Evolutionary conservation across 805 yeast genomes (phyloP), one percentile per base, ranked within the genome.

Genomic region (Clavispora asparagi): DNA sequence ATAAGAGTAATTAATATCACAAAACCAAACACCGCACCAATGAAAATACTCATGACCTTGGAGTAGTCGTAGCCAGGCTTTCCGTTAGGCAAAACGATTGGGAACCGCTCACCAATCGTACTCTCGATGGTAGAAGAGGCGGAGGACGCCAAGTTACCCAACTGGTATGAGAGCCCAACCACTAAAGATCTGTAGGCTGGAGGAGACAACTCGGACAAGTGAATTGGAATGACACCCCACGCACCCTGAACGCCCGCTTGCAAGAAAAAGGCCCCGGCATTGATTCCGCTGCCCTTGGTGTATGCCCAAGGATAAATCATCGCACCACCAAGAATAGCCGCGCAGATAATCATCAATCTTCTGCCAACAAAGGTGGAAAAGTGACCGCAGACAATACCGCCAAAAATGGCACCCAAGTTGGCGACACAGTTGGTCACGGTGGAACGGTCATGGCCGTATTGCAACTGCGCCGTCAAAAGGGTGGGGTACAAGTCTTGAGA

Each of bases 121-220:
- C 87, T 69, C 62, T 84, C 88, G 50, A 84, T 84, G 6, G 91
- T 84, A 16, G 85, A 75, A 3, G 86, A 77, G 1, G 88, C 89
- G 17, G 85, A 76, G 5, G 87, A 78, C 0, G 83, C 86, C 57
- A 85, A 73, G 61, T 84, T 83, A 67, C 90, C 90, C 47, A 84
- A 73, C 64, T 84, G 90, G 59, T 84, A 84, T 9, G 81, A 74
- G 23, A 81, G 45, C 43, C 89, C 87, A 45, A 77, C 75, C 39
- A 82, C 73, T 51, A 83, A 72, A 1, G 88, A 72, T 57, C 87
- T 71, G 47, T 82, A 84, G 12, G 54, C 57, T 13, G 69, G 63
- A 17, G 65, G 65, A 12, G 86, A 76, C 42, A 84, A 68, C 62
- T 85, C 91, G 28, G 82, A 70, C 36, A 85, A 66, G 62, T 83